phyloP scores from a whole-genome alignment of 345 rosid species.

The Schrenkiella parvula region DNA sequence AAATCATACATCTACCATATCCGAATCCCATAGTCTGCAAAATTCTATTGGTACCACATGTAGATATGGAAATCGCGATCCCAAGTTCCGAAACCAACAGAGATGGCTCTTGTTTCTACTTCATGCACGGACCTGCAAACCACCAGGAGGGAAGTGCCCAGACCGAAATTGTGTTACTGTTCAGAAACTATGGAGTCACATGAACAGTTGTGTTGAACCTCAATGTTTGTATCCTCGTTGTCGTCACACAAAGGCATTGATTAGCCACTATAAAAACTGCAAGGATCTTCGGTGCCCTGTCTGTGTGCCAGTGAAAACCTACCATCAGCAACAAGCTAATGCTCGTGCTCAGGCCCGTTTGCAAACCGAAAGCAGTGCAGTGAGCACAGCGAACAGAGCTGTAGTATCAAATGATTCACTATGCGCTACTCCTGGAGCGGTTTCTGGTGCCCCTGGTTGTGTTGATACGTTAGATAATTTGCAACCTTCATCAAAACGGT shows the following conservation, averaged over 20 bases:
- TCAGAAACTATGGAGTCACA: constrained; percentile 67
- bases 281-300: constrained; percentile 70
- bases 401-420: constrained; percentile 46
- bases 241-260: constrained; percentile 58
- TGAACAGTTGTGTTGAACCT: constrained; percentile 57
- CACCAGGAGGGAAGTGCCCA: constrained; percentile 80
- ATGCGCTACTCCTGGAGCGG: constrained; percentile 38
- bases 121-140: constrained; percentile 80
- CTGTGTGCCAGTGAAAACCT: constrained; percentile 74
- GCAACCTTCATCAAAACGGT: constrained; percentile 74
- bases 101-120: constrained; percentile 85
- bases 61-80: constrained; percentile 52
- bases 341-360: constrained; percentile 43
- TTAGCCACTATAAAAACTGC: constrained; percentile 65
- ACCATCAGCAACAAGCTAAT: constrained; percentile 47
- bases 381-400: constrained; percentile 34
- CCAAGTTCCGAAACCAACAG: constrained; percentile 62
- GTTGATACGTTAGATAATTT: constrained; percentile 47
- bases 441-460: constrained; percentile 41
- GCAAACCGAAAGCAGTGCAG: constrained; percentile 38
- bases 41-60: constrained; percentile 39
- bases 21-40: constrained; percentile 43
- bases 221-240: constrained; percentile 78
- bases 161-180: constrained; percentile 57
- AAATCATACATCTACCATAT: constrained; percentile 40